Percentiles rank a stretch among this genome's conserved stretches.
Evolutionary conservation across 176 grass and related monocot species (phyloP).

Genomic region (Carex kokanica): DNA sequence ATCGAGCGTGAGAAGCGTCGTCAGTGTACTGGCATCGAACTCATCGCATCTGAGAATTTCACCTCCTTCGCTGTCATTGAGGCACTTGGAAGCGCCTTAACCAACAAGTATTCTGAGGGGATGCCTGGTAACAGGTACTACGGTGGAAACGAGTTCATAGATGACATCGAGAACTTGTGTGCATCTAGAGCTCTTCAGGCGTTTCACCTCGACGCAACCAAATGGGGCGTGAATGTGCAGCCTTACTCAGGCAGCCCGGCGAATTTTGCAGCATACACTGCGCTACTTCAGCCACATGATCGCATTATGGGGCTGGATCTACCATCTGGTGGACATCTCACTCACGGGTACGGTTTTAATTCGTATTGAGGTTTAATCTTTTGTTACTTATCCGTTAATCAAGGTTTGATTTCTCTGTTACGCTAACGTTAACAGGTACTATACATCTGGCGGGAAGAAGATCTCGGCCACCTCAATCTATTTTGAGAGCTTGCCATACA

Average conservation of each 20-base stretch:
- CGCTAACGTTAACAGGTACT: slow-evolving; percentile 37
- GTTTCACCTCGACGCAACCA: slow-evolving; percentile 53
- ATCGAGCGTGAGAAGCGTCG: slow-evolving; percentile 93
- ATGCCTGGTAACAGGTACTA: slow-evolving; percentile 92
- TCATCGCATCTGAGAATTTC: slow-evolving; percentile 99
- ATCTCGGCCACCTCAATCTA: slow-evolving; percentile 99
- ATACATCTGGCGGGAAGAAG: slow-evolving; percentile 90
- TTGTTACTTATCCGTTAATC: not conserved
- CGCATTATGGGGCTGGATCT: slow-evolving; percentile 99
- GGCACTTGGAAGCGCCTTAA: slow-evolving; percentile 80
- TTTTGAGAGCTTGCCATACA: slow-evolving; percentile 92
- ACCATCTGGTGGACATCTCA: slow-evolving; percentile 83
- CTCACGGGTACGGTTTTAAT: slow-evolving; percentile 43
- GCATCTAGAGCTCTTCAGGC: slow-evolving; percentile 67
- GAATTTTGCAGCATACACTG: slow-evolving; percentile 98
- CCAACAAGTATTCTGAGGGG: slow-evolving; percentile 99
- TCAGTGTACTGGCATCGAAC: slow-evolving; percentile 91
- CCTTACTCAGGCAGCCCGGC: slow-evolving; percentile 98
- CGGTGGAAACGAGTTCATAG: slow-evolving; percentile 93
- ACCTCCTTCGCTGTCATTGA: slow-evolving; percentile 97
- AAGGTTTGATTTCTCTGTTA: not conserved
- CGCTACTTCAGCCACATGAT: slow-evolving; percentile 88
- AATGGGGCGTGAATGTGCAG: slow-evolving; percentile 98
- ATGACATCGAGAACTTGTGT: slow-evolving; percentile 93
- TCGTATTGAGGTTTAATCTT: not conserved